Conservation (phyloP, 2,329 filamentous ascomycete species). For the Botrytis porri region DNA sequence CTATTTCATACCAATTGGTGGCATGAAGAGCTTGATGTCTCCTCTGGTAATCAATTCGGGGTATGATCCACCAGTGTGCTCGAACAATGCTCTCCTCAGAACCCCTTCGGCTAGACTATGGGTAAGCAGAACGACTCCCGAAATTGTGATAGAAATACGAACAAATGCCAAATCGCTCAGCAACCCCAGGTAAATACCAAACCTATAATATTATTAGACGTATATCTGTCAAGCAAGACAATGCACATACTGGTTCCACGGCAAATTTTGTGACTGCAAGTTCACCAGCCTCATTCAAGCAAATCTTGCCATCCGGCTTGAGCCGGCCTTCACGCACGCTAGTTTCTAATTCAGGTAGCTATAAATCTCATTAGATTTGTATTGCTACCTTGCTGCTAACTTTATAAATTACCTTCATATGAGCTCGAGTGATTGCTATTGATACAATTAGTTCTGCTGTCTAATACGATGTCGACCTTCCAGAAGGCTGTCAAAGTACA, state of each 20-base stretch:
- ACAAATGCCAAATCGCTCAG: constrained; percentile 82
- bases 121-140: constrained; percentile 53
- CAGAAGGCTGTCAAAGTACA: not conserved
- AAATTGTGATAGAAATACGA: constrained; percentile 18
- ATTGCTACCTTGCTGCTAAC: not conserved
- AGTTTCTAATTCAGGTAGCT: constrained; percentile 87
- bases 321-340: constrained; percentile 78
- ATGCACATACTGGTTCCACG: constrained; percentile 75
- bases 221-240: constrained; percentile 68
- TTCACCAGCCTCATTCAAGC: constrained; percentile 77
- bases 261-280: constrained; percentile 94
- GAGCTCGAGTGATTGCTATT: constrained; percentile 39
- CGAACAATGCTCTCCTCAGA: constrained; percentile 82
- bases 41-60: constrained; percentile 92
- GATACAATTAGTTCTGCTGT: constrained; percentile 22
- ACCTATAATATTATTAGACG: constrained; percentile 43
- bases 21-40: constrained; percentile 93
- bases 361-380: constrained; percentile 19
- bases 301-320: constrained; percentile 80
- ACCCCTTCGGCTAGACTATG: constrained; percentile 82
- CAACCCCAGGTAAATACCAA: constrained; percentile 84
- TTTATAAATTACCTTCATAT: constrained; percentile 37
- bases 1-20: constrained; percentile 86
- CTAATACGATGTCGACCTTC: not conserved
- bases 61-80: constrained; percentile 93